Evolutionary conservation across 2,329 filamentous ascomycete genomes (phyloP).

Genomic region (Xylariaceae sp.): DNA sequence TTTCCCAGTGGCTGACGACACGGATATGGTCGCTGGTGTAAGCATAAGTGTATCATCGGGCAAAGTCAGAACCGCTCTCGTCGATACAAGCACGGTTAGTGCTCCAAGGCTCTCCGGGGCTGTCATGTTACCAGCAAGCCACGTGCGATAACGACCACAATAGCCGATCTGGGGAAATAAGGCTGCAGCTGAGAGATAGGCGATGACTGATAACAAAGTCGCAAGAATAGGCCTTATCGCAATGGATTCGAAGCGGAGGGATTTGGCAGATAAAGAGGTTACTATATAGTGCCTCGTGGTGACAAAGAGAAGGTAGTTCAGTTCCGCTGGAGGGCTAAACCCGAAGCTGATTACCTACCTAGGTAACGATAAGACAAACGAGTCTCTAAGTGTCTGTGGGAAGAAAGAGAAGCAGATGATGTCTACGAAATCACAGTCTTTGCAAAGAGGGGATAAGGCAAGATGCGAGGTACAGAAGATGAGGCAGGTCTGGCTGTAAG

Average conservation of each 20-base stretch:
- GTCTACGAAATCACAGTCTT: too few species aligned
- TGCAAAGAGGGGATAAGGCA: too few species aligned
- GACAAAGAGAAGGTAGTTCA: not conserved
- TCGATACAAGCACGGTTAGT: slow-evolving; percentile 77
- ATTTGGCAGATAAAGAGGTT: not conserved
- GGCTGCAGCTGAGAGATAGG: not conserved
- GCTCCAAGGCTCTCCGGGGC: slow-evolving; percentile 29
- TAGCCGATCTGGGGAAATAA: slow-evolving; percentile 1
- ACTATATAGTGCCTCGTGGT: not conserved
- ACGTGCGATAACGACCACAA: not conserved
- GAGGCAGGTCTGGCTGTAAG: too few species aligned
- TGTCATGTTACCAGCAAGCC: slow-evolving; percentile 18
- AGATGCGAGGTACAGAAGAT: too few species aligned
- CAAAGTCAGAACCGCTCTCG: slow-evolving; percentile 75
- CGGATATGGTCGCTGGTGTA: slow-evolving; percentile 77
- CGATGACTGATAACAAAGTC: not conserved
- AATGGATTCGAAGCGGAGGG: not conserved
- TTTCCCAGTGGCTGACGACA: slow-evolving; percentile 78
- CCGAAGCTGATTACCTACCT: too few species aligned
- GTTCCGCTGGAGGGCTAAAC: too few species aligned
- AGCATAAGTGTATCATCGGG: slow-evolving; percentile 60
- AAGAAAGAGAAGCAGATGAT: too few species aligned
- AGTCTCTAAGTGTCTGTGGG: too few species aligned
- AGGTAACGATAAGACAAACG: too few species aligned
- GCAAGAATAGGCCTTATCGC: slow-evolving; percentile 4